phyloP scores from a whole-genome alignment of 73 alveolate genomes.

The Durusdinium trenchii region DNA sequence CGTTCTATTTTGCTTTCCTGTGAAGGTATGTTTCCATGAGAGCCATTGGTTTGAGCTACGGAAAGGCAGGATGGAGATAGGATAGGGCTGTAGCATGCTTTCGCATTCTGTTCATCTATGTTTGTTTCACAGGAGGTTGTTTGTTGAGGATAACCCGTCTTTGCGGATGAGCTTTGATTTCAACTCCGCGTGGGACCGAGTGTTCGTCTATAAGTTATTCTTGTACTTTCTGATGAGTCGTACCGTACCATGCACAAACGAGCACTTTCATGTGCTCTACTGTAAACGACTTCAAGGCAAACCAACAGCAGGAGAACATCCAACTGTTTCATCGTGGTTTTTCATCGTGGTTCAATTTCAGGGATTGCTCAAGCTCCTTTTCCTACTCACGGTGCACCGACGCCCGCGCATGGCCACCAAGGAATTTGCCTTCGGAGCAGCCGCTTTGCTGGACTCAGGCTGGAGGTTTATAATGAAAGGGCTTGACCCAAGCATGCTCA shows the following conservation, averaged over 20 bases:
- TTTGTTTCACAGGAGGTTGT: not conserved
- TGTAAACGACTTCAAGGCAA: not conserved
- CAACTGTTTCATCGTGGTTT: not conserved
- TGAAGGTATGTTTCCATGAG: conserved; percentile 62
- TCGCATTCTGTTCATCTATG: not conserved
- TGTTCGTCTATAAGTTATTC: not conserved
- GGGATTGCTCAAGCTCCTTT: not conserved
- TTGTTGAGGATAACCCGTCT: conserved; percentile 39
- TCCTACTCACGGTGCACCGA: not conserved
- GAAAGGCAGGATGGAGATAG: conserved; percentile 1
- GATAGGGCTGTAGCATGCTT: not conserved
- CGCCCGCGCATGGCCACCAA: not conserved
- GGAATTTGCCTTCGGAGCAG: conserved; percentile 65
- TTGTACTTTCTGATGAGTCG: too few relatives aligned
- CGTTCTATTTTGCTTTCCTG: not conserved
- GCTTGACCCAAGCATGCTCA: too few relatives aligned
- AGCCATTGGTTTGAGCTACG: conserved; percentile 80
- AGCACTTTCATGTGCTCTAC: not conserved
- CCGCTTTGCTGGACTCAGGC: conserved; percentile 84
- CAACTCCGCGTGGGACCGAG: conserved; percentile 64
- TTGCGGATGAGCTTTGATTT: conserved; percentile 80
- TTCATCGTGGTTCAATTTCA: too few relatives aligned
- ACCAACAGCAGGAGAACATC: not conserved
- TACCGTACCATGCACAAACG: too few relatives aligned
- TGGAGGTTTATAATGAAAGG: too few relatives aligned